phyloP scores from a whole-genome alignment of 2,329 filamentous ascomycete species.

The Penicillium corylophilum region DNA sequence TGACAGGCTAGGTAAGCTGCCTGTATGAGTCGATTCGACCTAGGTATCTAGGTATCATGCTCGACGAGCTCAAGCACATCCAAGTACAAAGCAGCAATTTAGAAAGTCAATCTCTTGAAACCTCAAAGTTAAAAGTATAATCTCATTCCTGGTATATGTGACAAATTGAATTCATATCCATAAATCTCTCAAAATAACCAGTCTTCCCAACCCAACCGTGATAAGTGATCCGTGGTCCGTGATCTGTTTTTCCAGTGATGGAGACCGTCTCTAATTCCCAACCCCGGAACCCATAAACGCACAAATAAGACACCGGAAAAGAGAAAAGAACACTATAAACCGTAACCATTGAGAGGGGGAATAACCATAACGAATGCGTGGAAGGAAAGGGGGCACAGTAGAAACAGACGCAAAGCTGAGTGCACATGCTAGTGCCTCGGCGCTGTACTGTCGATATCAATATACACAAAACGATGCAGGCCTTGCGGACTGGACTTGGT shows the following conservation, averaged over 20 bases:
- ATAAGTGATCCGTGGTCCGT: too few relatives aligned
- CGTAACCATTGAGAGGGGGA: constrained; percentile 16
- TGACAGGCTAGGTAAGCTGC: too few relatives aligned
- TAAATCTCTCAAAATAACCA: constrained; percentile 11
- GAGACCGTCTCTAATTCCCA: constrained; percentile 32
- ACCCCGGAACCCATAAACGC: constrained; percentile 26
- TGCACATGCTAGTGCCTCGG: too few relatives aligned
- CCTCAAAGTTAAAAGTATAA: not conserved
- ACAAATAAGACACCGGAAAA: constrained; percentile 20
- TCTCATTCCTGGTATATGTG: constrained; percentile 17
- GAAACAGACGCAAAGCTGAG: constrained; percentile 7
- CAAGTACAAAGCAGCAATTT: too few relatives aligned
- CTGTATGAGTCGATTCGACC: not conserved
- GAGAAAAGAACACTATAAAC: constrained; percentile 1
- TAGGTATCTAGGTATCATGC: not conserved
- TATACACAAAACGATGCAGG: constrained; percentile 14
- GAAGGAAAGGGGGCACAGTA: not conserved
- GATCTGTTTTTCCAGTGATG: constrained; percentile 38
- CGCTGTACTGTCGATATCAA: constrained; percentile 14
- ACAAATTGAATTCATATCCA: constrained; percentile 19
- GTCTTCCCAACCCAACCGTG: constrained; percentile 16
- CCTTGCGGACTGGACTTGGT: not conserved
- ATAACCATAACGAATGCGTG: constrained; percentile 1
- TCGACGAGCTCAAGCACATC: not conserved
- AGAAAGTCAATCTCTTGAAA: too few relatives aligned